Evolutionary conservation across 2,329 filamentous ascomycete genomes (phyloP).

Genomic region (Phoma sp.): DNA sequence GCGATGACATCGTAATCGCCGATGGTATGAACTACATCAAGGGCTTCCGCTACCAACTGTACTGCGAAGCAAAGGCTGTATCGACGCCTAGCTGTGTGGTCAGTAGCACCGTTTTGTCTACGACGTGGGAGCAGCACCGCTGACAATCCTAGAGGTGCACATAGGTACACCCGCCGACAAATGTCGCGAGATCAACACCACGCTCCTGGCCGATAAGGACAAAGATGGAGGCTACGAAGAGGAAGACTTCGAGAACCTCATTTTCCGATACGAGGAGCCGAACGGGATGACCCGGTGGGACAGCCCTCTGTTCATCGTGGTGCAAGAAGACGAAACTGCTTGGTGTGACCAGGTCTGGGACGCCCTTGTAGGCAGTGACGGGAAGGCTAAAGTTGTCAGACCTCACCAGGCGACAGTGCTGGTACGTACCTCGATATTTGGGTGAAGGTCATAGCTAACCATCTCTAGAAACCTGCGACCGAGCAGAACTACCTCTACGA

Average conservation of each 20-base stretch:
- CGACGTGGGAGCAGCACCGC: slow-evolving; percentile 12
- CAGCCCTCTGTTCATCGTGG: slow-evolving; percentile 79
- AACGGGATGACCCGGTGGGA: slow-evolving; percentile 88
- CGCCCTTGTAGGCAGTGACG: slow-evolving; percentile 66
- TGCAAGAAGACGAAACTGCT: slow-evolving; percentile 76
- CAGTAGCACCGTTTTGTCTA: slow-evolving; percentile 31
- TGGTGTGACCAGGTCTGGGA: slow-evolving; percentile 79
- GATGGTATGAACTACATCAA: slow-evolving; percentile 90
- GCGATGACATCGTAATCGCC: slow-evolving; percentile 78
- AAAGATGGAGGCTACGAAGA: slow-evolving; percentile 59
- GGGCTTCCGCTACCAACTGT: slow-evolving; percentile 85
- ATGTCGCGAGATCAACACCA: slow-evolving; percentile 66
- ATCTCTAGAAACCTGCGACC: slow-evolving; percentile 62
- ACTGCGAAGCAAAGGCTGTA: slow-evolving; percentile 83
- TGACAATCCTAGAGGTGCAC: slow-evolving; percentile 59
- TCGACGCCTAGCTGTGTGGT: slow-evolving; percentile 78
- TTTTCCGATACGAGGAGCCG: slow-evolving; percentile 85
- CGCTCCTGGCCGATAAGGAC: slow-evolving; percentile 56
- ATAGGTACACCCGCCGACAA: slow-evolving; percentile 64
- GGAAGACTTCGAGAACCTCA: slow-evolving; percentile 78
- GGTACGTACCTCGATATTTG: slow-evolving; percentile 43
- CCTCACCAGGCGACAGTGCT: slow-evolving; percentile 79
- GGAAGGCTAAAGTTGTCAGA: slow-evolving; percentile 70
- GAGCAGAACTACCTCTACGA: slow-evolving; percentile 79
- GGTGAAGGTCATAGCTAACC: slow-evolving; percentile 1